Base-by-base conservation (phyloP, 2,329 filamentous ascomycete species). In the Hyphodiscus sp. region DNA sequence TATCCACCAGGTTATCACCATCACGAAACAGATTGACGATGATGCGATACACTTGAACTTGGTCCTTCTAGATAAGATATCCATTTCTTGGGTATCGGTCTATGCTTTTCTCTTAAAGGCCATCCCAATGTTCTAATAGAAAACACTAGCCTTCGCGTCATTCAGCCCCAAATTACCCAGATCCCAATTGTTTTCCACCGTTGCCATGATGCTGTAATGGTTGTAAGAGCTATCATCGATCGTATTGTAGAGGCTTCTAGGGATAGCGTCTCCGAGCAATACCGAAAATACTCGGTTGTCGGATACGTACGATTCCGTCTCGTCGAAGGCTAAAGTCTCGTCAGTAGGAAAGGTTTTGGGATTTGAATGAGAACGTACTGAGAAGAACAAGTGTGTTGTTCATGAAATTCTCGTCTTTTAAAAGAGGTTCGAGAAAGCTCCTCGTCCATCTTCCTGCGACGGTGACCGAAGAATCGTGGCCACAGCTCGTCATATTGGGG, bases 261-360 rank as follows among this genome's bases (percentile, higher is more conserved):
- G 85, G 2, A 94, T 71, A 15, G 83, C 85, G 57, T 87, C 87
- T 13, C 89, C 89, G 4, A 94, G 72, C 0, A 92, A 76, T 58
- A 92, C 78, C 53, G 75, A 81, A 53, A 88, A 79, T 47, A 92
- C 78, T 43, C 76, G 75, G 76, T 92, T 92, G 59, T 79, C 77
- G 16, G 74, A 70, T 3, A 74, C 68, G 68, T 90, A 89, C 6
- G 77, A 82, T 62, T 84, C 79, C 67, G 83, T 86, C 72, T 92
- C 89, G 60, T 94, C 89, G 64, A 89, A 92, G 3, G 83, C 74
- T 80, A 83, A 85, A 69, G 91, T 91, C 58, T 83, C 23, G 23
- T 26, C 23, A 26, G 77, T 45, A 73, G 68, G 71, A 91, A 78
- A 43, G 5, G 76, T 67, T 13, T 91, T 75, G 13, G 85, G 64